phyloP scores from a whole-genome alignment of 129 eudicot species.

The Calendula officinalis region DNA sequence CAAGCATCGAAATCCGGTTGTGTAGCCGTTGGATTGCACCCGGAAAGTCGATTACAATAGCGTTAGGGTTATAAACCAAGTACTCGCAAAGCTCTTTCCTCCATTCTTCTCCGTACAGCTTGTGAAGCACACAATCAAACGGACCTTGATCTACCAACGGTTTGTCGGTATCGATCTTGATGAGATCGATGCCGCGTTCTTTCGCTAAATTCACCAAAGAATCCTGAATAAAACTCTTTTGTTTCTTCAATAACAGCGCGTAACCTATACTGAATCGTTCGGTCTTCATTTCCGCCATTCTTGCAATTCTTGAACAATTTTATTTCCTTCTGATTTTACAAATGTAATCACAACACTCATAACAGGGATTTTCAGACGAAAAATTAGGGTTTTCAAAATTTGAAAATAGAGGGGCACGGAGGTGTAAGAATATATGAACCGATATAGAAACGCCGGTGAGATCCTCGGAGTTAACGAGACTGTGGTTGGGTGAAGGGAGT shows the following conservation, averaged over 20 bases:
- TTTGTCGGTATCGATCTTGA: conserved; percentile 48
- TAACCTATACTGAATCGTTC: conserved; percentile 59
- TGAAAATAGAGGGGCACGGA: background rate
- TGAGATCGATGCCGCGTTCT: conserved; percentile 55
- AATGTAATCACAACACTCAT: conserved; percentile 22
- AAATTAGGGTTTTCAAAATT: conserved; percentile 2
- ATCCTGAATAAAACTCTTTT: conserved; percentile 51
- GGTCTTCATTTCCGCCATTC: conserved; percentile 24
- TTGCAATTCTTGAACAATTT: background rate
- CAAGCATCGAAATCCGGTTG: no score
- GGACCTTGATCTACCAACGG: conserved; percentile 70
- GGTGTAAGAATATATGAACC: background rate
- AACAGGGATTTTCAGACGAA: conserved; percentile 6
- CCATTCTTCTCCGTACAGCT: conserved; percentile 62
- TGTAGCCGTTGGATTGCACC: conserved; percentile 48
- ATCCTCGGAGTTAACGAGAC: conserved; percentile 22
- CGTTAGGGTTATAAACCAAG: conserved; percentile 33
- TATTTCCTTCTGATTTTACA: conserved; percentile 9
- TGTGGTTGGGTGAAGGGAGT: conserved; percentile 18
- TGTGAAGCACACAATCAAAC: conserved; percentile 75
- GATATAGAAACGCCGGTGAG: conserved; percentile 16
- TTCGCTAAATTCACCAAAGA: conserved; percentile 48
- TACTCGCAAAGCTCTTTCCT: conserved; percentile 43
- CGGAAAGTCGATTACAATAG: conserved; percentile 48
- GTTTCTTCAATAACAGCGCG: conserved; percentile 69